Percentiles rank a stretch among this genome's conserved stretches.
Evolutionary conservation across 371 early-diverging fungal species (phyloP).

Genomic region (Dentiscutata heterogama): DNA sequence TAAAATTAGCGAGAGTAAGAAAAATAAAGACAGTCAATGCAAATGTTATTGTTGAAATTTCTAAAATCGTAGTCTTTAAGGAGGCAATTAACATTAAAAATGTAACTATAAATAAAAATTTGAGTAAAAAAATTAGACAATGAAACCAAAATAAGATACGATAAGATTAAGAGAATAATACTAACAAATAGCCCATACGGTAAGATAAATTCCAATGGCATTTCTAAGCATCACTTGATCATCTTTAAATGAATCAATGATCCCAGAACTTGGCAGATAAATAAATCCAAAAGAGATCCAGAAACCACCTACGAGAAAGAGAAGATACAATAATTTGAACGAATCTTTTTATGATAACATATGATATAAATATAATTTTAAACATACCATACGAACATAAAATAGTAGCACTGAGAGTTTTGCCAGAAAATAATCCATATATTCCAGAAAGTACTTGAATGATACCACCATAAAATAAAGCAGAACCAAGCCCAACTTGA

Average conservation of each 20-base stretch:
- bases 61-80: slow-evolving; percentile 68
- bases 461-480: slow-evolving; percentile 83
- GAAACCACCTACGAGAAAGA: slow-evolving; percentile 78
- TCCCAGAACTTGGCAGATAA: slow-evolving; percentile 66
- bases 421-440: slow-evolving; percentile 57
- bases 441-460: slow-evolving; percentile 71
- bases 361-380: background rate
- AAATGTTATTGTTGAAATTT: slow-evolving; percentile 71
- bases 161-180: background rate
- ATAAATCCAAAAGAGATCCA: slow-evolving; percentile 80
- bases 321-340: background rate
- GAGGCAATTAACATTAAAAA: slow-evolving; percentile 75
- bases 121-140: background rate
- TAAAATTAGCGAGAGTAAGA: slow-evolving; percentile 64
- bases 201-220: slow-evolving; percentile 74
- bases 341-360: background rate
- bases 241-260: slow-evolving; percentile 58
- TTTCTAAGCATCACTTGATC: slow-evolving; percentile 58
- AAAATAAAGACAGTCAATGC: slow-evolving; percentile 73
- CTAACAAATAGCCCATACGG: slow-evolving; percentile 71
- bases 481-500: slow-evolving; percentile 70
- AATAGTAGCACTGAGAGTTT: slow-evolving; percentile 61
- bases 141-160: background rate
- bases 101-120: slow-evolving; percentile 51
- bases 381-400: slow-evolving; percentile 54